Evolutionary conservation across 371 early-diverging fungal species (phyloP).

Genomic region (Gilbertella persicaria): DNA sequence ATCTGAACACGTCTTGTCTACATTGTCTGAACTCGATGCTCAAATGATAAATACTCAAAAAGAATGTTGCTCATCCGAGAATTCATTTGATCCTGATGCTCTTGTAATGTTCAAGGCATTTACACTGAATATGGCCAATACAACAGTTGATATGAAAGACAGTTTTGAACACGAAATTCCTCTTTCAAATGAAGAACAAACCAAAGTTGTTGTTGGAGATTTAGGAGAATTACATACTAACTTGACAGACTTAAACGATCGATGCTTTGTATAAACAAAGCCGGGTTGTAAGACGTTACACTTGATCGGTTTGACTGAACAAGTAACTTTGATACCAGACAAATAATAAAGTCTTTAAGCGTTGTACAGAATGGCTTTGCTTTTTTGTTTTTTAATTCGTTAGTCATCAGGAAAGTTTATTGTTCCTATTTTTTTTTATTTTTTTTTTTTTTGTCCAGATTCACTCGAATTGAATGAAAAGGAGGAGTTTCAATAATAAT

Average conservation of each 20-base stretch:
- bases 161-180: neutral
- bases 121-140: neutral
- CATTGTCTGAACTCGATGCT: neutral
- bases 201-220: neutral
- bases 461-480: too few relatives aligned
- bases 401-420: too few relatives aligned
- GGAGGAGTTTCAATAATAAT: too few relatives aligned
- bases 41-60: neutral
- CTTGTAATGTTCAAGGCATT: neutral
- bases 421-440: too few relatives aligned
- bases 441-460: too few relatives aligned
- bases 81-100: neutral
- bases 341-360: too few relatives aligned
- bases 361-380: too few relatives aligned
- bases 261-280: neutral
- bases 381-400: too few relatives aligned
- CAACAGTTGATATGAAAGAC: neutral
- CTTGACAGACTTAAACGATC: neutral
- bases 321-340: too few relatives aligned
- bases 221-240: neutral
- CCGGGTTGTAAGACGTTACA: too few relatives aligned
- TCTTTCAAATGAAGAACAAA: neutral
- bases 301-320: too few relatives aligned
- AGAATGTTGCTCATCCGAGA: neutral
- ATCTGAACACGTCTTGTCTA: neutral